phyloP scores from a whole-genome alignment of 2,329 filamentous ascomycete species.

The Ophiostoma himal-ulmi region DNA sequence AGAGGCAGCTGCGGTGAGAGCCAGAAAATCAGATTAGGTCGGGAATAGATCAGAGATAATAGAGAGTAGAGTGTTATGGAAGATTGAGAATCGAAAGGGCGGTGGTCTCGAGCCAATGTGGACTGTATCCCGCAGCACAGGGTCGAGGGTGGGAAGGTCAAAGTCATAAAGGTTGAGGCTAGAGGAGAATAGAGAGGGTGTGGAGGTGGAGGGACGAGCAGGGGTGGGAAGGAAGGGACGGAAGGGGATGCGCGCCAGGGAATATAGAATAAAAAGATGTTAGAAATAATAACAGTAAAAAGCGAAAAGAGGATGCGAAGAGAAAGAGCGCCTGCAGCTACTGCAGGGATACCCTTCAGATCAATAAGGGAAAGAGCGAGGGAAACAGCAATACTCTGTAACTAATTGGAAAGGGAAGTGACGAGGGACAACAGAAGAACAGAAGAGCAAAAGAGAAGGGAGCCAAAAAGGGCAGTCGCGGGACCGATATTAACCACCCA shows the following conservation, averaged over 20 bases:
- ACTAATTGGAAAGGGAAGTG: neutral
- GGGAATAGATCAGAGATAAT: neutral
- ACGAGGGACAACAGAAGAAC: neutral
- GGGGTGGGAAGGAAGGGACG: neutral
- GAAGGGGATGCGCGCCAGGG: neutral
- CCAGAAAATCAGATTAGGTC: neutral
- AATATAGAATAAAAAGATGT: neutral
- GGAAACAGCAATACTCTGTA: neutral
- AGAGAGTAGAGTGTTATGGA: neutral
- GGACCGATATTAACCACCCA: conserved; percentile 17
- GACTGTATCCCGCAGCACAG: conserved; percentile 6
- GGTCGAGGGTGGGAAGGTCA: conserved; percentile 1
- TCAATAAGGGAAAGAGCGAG: neutral
- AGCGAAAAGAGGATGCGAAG: neutral
- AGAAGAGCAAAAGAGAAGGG: neutral
- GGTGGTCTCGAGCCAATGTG: conserved; percentile 3
- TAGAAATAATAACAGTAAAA: no score
- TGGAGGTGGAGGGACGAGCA: conserved; percentile 11
- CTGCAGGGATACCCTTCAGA: neutral
- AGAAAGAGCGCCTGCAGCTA: conserved; percentile 5
- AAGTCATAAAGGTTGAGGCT: conserved; percentile 3
- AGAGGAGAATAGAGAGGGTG: neutral
- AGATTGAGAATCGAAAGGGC: neutral
- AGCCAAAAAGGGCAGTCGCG: conserved; percentile 11
- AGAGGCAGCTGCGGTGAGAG: neutral